These are phyloP conservation scores for Stromatinia cepivora DNA, from an alignment of 2,329 filamentous ascomycete species.

Conservation along the genomic window DNA sequence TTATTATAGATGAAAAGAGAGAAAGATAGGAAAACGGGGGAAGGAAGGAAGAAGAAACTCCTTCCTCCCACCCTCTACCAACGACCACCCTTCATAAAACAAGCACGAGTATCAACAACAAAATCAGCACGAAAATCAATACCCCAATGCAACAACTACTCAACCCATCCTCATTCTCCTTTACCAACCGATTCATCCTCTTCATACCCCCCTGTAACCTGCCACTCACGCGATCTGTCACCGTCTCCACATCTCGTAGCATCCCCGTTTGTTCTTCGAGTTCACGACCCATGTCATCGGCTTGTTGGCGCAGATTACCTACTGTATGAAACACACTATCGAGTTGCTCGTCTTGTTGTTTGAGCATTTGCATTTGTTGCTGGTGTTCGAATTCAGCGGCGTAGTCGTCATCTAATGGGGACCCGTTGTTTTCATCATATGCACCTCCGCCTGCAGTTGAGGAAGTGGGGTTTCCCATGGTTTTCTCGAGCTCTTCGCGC, in stretches of 20 bases:
- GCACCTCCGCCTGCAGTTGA: conserved; percentile 29
- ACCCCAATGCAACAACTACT: conserved; percentile 91
- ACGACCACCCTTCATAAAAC: conserved; percentile 48
- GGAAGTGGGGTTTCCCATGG: conserved; percentile 47
- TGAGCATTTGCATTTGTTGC: conserved; percentile 87
- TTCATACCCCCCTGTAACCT: conserved; percentile 83
- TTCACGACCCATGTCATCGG: conserved; percentile 93
- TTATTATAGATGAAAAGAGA: not conserved
- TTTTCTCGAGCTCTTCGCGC: conserved; percentile 74
- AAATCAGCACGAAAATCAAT: conserved; percentile 83
- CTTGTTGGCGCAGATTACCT: conserved; percentile 84
- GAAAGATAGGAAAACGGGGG: not conserved
- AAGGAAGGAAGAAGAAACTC: not conserved
- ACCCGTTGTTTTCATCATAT: conserved; percentile 38
- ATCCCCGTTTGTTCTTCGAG: conserved; percentile 92
- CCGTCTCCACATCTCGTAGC: conserved; percentile 78
- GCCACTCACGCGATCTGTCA: conserved; percentile 84
- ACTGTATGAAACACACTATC: conserved; percentile 93
- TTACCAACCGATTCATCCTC: conserved; percentile 81
- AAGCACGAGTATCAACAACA: conserved; percentile 78
- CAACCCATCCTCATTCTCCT: conserved; percentile 82
- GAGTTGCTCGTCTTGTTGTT: conserved; percentile 89
- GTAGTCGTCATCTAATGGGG: conserved; percentile 37
- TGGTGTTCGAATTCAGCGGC: conserved; percentile 87
- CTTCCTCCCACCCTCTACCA: too few relatives aligned